Conservation (phyloP, 495 filamentous ascomycete genomes). For the Ramalina peruviana region DNA sequence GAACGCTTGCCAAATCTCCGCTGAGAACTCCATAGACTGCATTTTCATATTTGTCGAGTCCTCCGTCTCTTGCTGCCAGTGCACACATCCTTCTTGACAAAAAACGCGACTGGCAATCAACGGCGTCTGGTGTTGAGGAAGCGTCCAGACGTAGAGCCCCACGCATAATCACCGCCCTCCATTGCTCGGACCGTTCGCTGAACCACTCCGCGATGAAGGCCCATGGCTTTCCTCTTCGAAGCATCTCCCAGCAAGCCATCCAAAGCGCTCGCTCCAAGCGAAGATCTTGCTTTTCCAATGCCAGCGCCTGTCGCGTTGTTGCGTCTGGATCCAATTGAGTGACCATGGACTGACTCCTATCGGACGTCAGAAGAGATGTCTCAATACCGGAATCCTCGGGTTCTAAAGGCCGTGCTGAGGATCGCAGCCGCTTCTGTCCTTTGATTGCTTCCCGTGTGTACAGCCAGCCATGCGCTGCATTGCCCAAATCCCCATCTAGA, state of each 20-base stretch:
- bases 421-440: conserved; percentile 62
- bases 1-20: conserved; percentile 64
- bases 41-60: conserved; percentile 61
- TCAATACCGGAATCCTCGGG: conserved; percentile 41
- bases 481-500: conserved; percentile 47
- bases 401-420: conserved; percentile 49
- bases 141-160: conserved; percentile 19
- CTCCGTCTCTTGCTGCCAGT: conserved; percentile 51
- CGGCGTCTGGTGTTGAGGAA: background rate
- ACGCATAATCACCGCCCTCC: conserved; percentile 63
- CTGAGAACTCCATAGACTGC: conserved; percentile 82
- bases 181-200: conserved; percentile 59
- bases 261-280: conserved; percentile 78
- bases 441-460: conserved; percentile 85
- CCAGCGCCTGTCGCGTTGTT: conserved; percentile 56
- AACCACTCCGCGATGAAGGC: conserved; percentile 69
- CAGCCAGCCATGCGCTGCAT: conserved; percentile 78
- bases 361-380: conserved; percentile 39
- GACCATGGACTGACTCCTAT: conserved; percentile 49
- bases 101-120: conserved; percentile 28
- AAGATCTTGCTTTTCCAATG: conserved; percentile 63
- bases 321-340: conserved; percentile 95
- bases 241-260: conserved; percentile 78
- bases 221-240: conserved; percentile 62
- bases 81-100: conserved; percentile 78